phyloP scores from a whole-genome alignment of 2,329 filamentous ascomycete genomes.

The Pleomassaria siparia region DNA sequence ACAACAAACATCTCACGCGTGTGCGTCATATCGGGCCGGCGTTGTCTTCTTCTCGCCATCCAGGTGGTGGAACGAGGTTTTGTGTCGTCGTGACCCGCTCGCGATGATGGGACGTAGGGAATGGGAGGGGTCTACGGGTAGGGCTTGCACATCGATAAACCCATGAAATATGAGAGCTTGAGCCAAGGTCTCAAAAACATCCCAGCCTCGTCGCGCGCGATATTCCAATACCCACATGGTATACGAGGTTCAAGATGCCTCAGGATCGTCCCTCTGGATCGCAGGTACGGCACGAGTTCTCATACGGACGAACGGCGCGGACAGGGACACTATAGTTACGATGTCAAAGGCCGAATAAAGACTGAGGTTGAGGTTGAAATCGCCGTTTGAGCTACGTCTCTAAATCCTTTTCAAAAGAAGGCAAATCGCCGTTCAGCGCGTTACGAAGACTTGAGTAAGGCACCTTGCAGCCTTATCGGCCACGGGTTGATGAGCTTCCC shows the following conservation, averaged over 20 bases:
- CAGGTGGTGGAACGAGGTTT: background rate
- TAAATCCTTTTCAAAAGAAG: constrained; percentile 9
- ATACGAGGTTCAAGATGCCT: background rate
- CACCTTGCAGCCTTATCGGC: constrained; percentile 5
- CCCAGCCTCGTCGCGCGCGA: background rate
- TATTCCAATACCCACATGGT: background rate
- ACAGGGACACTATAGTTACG: too few species aligned
- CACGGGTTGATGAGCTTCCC: background rate
- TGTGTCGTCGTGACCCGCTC: background rate
- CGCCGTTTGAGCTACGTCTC: constrained; percentile 6
- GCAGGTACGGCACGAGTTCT: too few species aligned
- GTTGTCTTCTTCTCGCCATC: background rate
- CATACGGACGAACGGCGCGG: background rate
- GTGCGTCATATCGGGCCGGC: too few species aligned
- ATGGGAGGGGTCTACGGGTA: background rate
- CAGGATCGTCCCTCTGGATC: too few species aligned
- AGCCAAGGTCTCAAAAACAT: background rate
- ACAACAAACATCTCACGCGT: background rate
- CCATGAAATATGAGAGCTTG: too few species aligned
- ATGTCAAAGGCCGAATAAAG: background rate
- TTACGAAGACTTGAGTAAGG: constrained; percentile 1
- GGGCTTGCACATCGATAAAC: too few species aligned
- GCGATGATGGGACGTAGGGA: background rate
- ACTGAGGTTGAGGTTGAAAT: background rate
- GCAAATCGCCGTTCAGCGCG: background rate